Conservation (phyloP, 441 rosid species). For the Erysimum cheiri region DNA sequence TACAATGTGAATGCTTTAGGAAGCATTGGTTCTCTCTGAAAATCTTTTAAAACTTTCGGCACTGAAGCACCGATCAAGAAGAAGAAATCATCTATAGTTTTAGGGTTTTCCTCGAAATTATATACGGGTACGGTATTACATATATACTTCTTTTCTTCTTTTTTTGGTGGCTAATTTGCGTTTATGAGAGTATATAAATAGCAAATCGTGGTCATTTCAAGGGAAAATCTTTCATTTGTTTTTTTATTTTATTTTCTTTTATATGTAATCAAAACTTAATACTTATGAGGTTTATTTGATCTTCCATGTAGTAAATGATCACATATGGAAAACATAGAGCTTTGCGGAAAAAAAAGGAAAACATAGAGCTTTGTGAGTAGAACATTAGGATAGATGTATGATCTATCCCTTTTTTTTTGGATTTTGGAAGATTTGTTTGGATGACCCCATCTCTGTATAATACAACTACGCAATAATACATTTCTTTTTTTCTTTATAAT, state of each 20-base stretch:
- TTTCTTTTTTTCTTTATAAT: background rate
- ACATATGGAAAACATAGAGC: background rate
- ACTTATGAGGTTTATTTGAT: background rate
- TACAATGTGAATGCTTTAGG: slow-evolving; percentile 41
- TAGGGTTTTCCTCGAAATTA: slow-evolving; percentile 38
- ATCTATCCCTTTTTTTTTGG: slow-evolving; percentile 8
- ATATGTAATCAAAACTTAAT: background rate
- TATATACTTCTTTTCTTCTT: background rate
- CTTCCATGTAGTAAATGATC: background rate
- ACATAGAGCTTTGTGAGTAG: background rate
- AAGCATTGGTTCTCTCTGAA: slow-evolving; percentile 43
- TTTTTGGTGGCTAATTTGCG: background rate
- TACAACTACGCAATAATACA: slow-evolving; percentile 21
- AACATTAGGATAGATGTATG: slow-evolving; percentile 19
- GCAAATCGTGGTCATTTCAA: slow-evolving; percentile 17
- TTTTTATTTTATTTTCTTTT: background rate
- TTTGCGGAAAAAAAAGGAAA: background rate
- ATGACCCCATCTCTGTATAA: slow-evolving; percentile 17
- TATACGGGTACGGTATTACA: no score
- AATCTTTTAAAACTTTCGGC: background rate
- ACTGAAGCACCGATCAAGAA: background rate
- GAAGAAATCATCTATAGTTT: slow-evolving; percentile 30
- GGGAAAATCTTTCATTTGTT: slow-evolving; percentile 8
- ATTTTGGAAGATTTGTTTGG: background rate
- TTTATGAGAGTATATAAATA: slow-evolving; percentile 10